These are phyloP conservation scores for Annulohypoxylon moriforme DNA, from an alignment of 495 filamentous ascomycete species.

Conservation along the genomic window DNA sequence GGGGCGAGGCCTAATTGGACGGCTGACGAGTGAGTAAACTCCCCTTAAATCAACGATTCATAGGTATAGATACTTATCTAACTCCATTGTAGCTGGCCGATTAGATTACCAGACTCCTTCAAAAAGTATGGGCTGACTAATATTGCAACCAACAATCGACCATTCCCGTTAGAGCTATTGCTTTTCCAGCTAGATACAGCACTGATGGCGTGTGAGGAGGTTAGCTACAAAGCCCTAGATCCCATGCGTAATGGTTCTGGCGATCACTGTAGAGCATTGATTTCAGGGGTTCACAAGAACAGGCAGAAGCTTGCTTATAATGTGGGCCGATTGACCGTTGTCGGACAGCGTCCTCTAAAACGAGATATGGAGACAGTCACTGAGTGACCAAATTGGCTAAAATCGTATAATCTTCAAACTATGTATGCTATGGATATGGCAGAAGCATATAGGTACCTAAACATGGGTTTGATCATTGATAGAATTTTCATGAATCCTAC, in stretches of 20 bases:
- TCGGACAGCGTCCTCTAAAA: conserved; percentile 18
- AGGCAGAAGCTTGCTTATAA: conserved; percentile 24
- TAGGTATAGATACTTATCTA: background rate
- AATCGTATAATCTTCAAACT: background rate
- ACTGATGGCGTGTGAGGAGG: conserved; percentile 14
- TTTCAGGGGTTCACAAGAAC: conserved; percentile 13
- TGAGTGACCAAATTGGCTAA: background rate
- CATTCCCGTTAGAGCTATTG: conserved; percentile 6
- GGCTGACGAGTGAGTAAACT: conserved; percentile 5
- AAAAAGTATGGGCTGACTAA: conserved; percentile 6
- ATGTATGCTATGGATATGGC: background rate
- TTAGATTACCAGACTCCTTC: conserved; percentile 6
- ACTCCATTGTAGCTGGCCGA: conserved; percentile 1
- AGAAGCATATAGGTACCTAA: background rate
- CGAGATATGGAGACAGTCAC: background rate
- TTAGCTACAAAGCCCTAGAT: conserved; percentile 21
- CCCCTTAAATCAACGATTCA: background rate
- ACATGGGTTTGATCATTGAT: background rate
- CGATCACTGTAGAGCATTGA: conserved; percentile 12
- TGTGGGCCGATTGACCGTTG: conserved; percentile 17
- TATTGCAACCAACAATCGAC: conserved; percentile 2
- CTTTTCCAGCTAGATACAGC: conserved; percentile 14
- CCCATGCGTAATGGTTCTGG: conserved; percentile 1
- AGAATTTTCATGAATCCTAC: background rate
- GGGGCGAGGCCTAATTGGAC: conserved; percentile 15